These are phyloP conservation scores for Blastosporella zonata DNA, from an alignment of 1,284 basidiomycete genomes.

Conservation along the genomic window DNA sequence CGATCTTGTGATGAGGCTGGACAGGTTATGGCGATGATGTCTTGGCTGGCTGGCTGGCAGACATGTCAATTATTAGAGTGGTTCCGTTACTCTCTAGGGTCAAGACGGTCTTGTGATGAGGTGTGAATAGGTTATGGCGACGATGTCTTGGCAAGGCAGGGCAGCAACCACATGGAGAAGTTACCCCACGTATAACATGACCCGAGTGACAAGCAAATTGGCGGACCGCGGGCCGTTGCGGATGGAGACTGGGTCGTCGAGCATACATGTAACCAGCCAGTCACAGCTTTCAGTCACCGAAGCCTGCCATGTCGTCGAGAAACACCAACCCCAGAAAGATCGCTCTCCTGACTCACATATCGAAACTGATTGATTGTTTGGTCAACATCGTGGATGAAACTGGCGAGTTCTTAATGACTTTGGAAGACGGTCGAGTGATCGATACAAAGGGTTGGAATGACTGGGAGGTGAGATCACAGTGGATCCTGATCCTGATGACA, in stretches of 20 bases:
- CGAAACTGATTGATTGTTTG: conserved; percentile 50
- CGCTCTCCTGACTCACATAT: conserved; percentile 35
- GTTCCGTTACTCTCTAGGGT: neutral
- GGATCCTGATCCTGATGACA: neutral
- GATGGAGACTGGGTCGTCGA: neutral
- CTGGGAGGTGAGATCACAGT: conserved; percentile 47
- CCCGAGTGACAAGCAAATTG: conserved; percentile 7
- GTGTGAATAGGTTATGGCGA: neutral
- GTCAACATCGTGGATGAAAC: conserved; percentile 60
- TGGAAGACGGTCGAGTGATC: conserved; percentile 56
- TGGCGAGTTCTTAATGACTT: conserved; percentile 53
- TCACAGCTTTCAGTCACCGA: no score
- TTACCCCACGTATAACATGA: conserved; percentile 9
- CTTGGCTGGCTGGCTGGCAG: conserved; percentile 12
- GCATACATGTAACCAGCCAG: no score
- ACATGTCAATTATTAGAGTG: conserved; percentile 9
- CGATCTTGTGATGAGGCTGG: conserved; percentile 18
- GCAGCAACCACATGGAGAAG: conserved; percentile 1
- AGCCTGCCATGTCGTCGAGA: conserved; percentile 29
- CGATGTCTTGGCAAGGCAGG: neutral
- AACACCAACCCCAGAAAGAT: conserved; percentile 33
- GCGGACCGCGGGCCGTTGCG: conserved; percentile 24
- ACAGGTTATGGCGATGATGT: neutral
- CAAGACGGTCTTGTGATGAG: conserved; percentile 19
- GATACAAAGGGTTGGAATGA: conserved; percentile 68